Evolutionary conservation across 805 yeast genomes (phyloP).

Genomic region (Candida koratica): DNA sequence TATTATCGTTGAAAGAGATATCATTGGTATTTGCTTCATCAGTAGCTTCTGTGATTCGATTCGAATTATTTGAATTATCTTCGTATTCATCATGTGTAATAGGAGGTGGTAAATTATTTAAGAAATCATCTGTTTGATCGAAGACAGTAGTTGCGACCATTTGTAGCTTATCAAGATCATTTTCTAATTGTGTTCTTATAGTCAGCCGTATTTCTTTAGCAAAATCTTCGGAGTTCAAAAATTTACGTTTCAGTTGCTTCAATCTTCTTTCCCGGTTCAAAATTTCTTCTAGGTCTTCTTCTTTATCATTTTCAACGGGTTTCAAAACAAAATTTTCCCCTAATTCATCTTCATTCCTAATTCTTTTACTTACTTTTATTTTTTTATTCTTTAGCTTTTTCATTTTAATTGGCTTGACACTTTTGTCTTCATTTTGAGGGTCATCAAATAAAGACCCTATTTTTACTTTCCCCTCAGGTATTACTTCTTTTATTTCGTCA

Average conservation of each 20-base stretch:
- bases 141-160: conserved; percentile 21
- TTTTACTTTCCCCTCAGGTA: conserved; percentile 1
- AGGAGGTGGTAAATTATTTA: conserved; percentile 19
- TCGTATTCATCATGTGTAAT: background rate
- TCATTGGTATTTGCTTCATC: background rate
- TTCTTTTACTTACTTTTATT: conserved; percentile 27
- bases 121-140: conserved; percentile 43
- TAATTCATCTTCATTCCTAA: conserved; percentile 14
- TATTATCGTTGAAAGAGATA: background rate
- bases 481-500: background rate
- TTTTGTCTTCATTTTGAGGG: conserved; percentile 3
- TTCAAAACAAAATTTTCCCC: conserved; percentile 27
- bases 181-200: conserved; percentile 18
- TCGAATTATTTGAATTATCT: background rate
- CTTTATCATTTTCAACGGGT: conserved; percentile 23
- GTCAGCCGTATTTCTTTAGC: conserved; percentile 35
- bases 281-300: conserved; percentile 20
- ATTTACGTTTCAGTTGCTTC: conserved; percentile 26
- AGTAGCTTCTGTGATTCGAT: background rate
- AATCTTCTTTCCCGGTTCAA: conserved; percentile 19
- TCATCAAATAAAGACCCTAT: conserved; percentile 11
- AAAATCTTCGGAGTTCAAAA: conserved; percentile 30
- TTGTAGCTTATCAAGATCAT: conserved; percentile 13
- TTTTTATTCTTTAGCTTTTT: conserved; percentile 42
- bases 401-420: conserved; percentile 30